Conservation (phyloP, 345 rosid species). For the Populus tremula region DNA sequence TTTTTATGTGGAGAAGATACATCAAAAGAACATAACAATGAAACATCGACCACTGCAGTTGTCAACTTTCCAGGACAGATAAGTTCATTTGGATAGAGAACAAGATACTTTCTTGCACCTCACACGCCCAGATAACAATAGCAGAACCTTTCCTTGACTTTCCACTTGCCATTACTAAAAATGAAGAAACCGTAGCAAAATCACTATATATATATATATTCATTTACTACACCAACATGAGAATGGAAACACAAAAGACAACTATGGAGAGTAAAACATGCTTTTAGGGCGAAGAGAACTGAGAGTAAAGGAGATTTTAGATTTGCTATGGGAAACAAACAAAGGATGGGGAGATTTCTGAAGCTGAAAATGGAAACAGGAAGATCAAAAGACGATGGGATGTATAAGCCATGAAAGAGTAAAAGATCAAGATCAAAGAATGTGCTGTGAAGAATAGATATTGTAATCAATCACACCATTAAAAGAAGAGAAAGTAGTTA, state of each 20-base stretch:
- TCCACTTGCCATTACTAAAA: not conserved
- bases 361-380: conserved; percentile 19
- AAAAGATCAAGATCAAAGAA: not conserved
- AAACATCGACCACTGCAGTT: not conserved
- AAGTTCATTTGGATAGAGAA: not conserved
- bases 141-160: not conserved
- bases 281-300: conserved; percentile 10
- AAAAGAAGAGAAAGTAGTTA: not conserved
- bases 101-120: not conserved
- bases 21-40: not conserved
- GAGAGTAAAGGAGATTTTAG: not conserved
- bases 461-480: not conserved
- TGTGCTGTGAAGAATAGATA: not conserved
- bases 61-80: not conserved
- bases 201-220: not conserved
- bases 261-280: not conserved
- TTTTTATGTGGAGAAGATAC: not conserved
- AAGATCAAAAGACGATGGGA: not conserved
- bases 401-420: conserved; percentile 2
- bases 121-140: not conserved
- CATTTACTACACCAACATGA: not conserved
- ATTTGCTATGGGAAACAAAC: not conserved
- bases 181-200: conserved; percentile 7
- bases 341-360: not conserved
- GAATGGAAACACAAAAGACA: not conserved